These are phyloP conservation scores for Turritis glabra DNA, from an alignment of 345 rosid species.

Conservation along the genomic window DNA sequence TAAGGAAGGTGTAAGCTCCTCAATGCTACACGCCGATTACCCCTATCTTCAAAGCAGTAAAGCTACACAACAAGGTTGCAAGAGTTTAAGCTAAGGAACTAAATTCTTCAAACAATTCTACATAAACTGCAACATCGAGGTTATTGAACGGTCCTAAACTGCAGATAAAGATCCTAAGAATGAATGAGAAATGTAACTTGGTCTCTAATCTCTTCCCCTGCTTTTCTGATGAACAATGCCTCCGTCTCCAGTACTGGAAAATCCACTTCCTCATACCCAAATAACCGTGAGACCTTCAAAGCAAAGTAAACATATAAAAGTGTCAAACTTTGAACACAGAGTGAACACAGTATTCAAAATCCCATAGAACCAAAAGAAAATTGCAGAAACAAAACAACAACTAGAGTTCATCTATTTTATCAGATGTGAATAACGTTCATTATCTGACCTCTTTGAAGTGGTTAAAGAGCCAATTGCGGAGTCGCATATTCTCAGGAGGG, in stretches of 20 bases:
- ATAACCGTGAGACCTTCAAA: constrained; percentile 64
- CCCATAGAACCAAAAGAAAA: neutral
- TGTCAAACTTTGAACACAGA: neutral
- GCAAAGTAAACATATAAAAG: neutral
- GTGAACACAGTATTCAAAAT: neutral
- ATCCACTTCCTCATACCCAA: constrained; percentile 91
- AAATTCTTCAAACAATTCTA: neutral
- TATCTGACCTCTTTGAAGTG: constrained; percentile 72
- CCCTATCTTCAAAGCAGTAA: constrained; percentile 92
- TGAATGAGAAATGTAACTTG: constrained; percentile 51
- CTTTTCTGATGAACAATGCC: constrained; percentile 82
- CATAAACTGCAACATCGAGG: neutral
- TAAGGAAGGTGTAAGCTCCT: constrained; percentile 95
- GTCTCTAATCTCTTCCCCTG: constrained; percentile 94
- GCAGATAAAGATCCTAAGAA: neutral
- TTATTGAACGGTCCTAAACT: neutral
- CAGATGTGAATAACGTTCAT: neutral
- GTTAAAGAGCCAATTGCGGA: constrained; percentile 86
- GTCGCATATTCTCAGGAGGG: constrained; percentile 93
- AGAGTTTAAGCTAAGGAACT: neutral
- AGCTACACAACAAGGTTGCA: constrained; percentile 50
- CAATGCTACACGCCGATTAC: constrained; percentile 95
- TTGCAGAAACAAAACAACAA: neutral
- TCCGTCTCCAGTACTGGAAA: constrained; percentile 86
- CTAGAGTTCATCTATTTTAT: neutral